Conservation (phyloP, 306 rosid species). For the Fragaria ananassa region DNA sequence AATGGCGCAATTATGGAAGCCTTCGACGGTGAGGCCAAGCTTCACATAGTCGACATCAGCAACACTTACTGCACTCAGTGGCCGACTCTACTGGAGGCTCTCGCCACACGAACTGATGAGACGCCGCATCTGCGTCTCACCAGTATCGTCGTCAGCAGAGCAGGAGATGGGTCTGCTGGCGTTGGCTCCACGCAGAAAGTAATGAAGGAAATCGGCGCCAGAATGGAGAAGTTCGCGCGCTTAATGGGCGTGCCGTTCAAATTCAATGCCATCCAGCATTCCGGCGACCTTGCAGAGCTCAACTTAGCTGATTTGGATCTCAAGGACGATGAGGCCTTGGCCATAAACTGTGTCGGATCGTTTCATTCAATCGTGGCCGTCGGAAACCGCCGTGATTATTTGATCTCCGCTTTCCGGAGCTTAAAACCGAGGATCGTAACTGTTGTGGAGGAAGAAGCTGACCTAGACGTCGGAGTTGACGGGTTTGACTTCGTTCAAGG, state of each 20-base stretch:
- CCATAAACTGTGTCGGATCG: slow-evolving; percentile 65
- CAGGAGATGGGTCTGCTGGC: slow-evolving; percentile 9
- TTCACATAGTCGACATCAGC: slow-evolving; percentile 80
- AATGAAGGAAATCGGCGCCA: slow-evolving; percentile 70
- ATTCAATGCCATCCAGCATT: slow-evolving; percentile 65
- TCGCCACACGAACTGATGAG: slow-evolving; percentile 74
- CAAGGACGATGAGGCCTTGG: slow-evolving; percentile 70
- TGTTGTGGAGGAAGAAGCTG: slow-evolving; percentile 87
- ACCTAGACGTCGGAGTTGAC: slow-evolving; percentile 61
- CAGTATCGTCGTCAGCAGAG: slow-evolving; percentile 42
- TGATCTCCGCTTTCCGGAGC: slow-evolving; percentile 44
- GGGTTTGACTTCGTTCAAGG: slow-evolving; percentile 76
- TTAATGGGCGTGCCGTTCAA: slow-evolving; percentile 95
- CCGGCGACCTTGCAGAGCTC: slow-evolving; percentile 62
- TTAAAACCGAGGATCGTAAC: slow-evolving; percentile 71
- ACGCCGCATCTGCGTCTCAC: slow-evolving; percentile 79
- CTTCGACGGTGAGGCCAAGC: slow-evolving; percentile 64
- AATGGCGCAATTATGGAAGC: slow-evolving; percentile 92
- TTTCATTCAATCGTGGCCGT: slow-evolving; percentile 53
- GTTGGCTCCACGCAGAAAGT: slow-evolving; percentile 40
- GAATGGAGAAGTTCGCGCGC: slow-evolving; percentile 89
- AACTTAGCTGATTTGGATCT: slow-evolving; percentile 45
- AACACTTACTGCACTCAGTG: slow-evolving; percentile 94
- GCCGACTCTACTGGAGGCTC: slow-evolving; percentile 87
- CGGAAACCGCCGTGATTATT: slow-evolving; percentile 48